Percentiles rank a stretch among this genome's conserved stretches.
Evolutionary conservation across 2,329 filamentous ascomycete genomes (phyloP).

Genomic region (Fusarium bactridioides): DNA sequence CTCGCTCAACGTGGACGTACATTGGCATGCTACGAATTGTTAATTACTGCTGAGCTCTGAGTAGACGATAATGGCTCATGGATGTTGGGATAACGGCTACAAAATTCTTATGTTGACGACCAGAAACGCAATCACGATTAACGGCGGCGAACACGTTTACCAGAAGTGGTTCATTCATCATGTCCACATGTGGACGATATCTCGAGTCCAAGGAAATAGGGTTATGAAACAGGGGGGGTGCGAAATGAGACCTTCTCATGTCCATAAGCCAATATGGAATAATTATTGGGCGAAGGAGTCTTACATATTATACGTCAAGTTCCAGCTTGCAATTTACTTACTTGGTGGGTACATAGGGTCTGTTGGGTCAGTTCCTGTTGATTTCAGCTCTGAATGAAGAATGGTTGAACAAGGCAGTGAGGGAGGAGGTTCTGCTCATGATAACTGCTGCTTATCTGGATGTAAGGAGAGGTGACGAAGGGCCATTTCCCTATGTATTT

Average conservation of each 20-base stretch:
- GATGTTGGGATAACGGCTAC: not conserved
- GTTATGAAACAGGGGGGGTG: not conserved
- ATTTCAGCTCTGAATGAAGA: not conserved
- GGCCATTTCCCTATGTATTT: not conserved
- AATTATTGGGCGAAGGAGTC: not conserved
- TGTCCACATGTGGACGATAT: not conserved
- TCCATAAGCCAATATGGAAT: not conserved
- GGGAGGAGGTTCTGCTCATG: not conserved
- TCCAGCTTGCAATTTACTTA: slow-evolving; percentile 10
- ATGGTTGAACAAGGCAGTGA: not conserved
- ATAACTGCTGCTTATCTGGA: not conserved
- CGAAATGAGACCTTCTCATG: not conserved
- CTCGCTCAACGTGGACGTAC: not conserved
- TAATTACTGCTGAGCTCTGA: not conserved
- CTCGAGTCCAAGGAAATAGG: not conserved
- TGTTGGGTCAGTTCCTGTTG: not conserved
- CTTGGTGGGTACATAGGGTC: not conserved
- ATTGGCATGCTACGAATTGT: not conserved
- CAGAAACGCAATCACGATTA: slow-evolving; percentile 27
- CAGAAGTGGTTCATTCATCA: not conserved
- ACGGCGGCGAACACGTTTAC: slow-evolving; percentile 5
- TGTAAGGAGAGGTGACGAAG: not conserved
- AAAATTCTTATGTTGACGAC: slow-evolving; percentile 20
- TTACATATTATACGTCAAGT: slow-evolving; percentile 5
- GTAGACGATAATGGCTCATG: not conserved